Evolutionary conservation across 2,329 filamentous ascomycete genomes (phyloP).

Genomic region (Fusarium xylarioides): DNA sequence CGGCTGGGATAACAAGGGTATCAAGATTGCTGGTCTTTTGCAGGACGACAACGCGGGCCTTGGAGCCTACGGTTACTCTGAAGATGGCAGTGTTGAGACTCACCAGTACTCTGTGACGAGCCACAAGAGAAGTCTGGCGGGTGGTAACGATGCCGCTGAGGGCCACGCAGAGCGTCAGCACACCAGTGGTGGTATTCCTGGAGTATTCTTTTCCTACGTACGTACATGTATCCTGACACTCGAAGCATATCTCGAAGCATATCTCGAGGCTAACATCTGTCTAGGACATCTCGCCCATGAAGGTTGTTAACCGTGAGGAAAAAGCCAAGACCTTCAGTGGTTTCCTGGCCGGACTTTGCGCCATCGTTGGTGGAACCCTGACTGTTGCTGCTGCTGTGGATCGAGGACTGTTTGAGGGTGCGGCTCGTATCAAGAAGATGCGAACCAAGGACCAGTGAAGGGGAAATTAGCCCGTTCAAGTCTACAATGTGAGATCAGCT

Average conservation of each 20-base stretch:
- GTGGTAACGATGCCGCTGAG: constrained; percentile 84
- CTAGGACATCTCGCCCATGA: constrained; percentile 98
- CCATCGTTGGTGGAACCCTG: constrained; percentile 91
- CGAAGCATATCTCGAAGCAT: neutral
- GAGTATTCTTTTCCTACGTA: constrained; percentile 98
- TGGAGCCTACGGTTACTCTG: constrained; percentile 60
- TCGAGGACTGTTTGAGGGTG: constrained; percentile 89
- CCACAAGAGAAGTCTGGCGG: constrained; percentile 87
- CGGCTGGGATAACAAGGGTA: constrained; percentile 76
- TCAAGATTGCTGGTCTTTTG: constrained; percentile 42
- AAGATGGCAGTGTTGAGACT: constrained; percentile 88
- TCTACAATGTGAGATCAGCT: constrained; percentile 3
- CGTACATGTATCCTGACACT: constrained; percentile 51
- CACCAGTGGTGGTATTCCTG: constrained; percentile 89
- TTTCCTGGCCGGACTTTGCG: constrained; percentile 93
- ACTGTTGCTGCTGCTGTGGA: constrained; percentile 96
- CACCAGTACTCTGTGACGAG: constrained; percentile 99
- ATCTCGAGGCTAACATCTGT: constrained; percentile 26
- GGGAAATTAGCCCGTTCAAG: neutral
- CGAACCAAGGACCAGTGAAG: constrained; percentile 68
- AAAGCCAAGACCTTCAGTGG: constrained; percentile 88
- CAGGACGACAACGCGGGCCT: constrained; percentile 72
- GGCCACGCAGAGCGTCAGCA: constrained; percentile 94
- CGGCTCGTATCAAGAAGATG: constrained; percentile 85
- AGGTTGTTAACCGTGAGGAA: constrained; percentile 96